Percentiles rank a stretch among this genome's conserved stretches.
phyloP scores from a whole-genome alignment of 768 basidiomycete genomes.

The Hygrophoropsis aurantiaca region DNA sequence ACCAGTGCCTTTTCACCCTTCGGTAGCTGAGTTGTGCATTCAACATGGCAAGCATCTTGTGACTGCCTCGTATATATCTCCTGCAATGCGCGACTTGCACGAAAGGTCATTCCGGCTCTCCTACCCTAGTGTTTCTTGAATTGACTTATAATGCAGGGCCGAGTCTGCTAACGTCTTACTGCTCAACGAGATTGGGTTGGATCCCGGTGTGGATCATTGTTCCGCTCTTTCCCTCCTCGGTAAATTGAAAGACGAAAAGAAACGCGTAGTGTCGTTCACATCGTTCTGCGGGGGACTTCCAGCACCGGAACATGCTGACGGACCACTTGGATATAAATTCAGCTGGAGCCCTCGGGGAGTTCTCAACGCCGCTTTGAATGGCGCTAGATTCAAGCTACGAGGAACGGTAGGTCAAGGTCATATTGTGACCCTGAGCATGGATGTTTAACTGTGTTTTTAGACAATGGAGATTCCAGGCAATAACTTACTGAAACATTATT shows the following conservation, averaged over 20 bases:
- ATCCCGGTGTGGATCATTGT: conserved; percentile 89
- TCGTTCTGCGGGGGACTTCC: conserved; percentile 95
- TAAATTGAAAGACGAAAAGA: conserved; percentile 48
- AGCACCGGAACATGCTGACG: conserved; percentile 61
- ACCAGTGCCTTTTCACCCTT: conserved; percentile 72
- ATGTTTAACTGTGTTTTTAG: conserved; percentile 28
- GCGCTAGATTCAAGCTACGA: conserved; percentile 62
- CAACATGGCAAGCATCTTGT: conserved; percentile 70
- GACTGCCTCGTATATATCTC: conserved; percentile 89
- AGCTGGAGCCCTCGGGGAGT: conserved; percentile 93
- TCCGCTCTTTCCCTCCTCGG: conserved; percentile 74
- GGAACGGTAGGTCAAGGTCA: conserved; percentile 45
- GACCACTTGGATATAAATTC: conserved; percentile 88
- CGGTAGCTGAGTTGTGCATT: conserved; percentile 75
- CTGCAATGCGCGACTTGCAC: conserved; percentile 69
- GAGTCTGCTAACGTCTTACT: conserved; percentile 62
- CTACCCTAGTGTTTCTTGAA: conserved; percentile 1
- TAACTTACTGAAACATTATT: conserved; percentile 54
- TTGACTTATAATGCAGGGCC: conserved; percentile 44
- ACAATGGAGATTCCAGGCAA: conserved; percentile 48
- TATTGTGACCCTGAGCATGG: background rate
- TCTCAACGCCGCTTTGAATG: conserved; percentile 73
- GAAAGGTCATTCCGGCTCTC: conserved; percentile 38
- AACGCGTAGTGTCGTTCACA: conserved; percentile 67
- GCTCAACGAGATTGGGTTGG: conserved; percentile 87